Base-by-base conservation (phyloP, 2,329 filamentous ascomycete genomes). In the Tolypocladium guangdongense region DNA sequence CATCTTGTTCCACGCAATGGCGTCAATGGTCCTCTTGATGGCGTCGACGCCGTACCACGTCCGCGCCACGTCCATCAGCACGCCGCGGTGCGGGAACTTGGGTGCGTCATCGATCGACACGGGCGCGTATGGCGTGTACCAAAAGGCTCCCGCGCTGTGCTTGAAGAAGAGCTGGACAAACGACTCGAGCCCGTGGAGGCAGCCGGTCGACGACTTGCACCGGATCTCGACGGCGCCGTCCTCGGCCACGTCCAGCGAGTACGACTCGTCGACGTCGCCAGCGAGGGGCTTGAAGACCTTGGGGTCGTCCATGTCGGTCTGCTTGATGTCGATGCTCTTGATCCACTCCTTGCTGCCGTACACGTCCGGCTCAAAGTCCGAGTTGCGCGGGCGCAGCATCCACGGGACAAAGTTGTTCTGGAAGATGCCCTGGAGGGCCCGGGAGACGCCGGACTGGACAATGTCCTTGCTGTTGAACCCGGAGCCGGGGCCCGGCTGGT, bases 161-260 rank as follows among this genome's bases (percentile, higher is more conserved):
- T 81, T 67, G 71, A 83, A 92, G 71, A 93, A 93, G 18, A 95
- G 78, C 72, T 95, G 89, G 0, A 80, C 78, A 63, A 93, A 89
- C 2, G 87, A 85, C 59, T 87, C 84, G 24, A 95, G 75, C n/a
- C 79, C 89, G 58, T 82, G 81, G 20, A 89, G 74, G 36, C 91
- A 72, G 50, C 89, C 89, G 7, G 81, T 78, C 18, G 84, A 84
- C 1, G 86, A 83, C 37, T 75, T 75, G 18, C 86, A 87, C 27
- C 71, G 73, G 61, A 93, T 83, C 39, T 72, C 77, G 33, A 81
- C 85, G 24, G 74, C 71, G 51, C 87, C 87, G 35, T 76, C 67
- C 22, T 69, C 64, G 14, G 74, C 75, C 39, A 95, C 66, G 1
- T 74, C 77, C 32, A 95, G 71, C 30, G 74, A 80, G 71, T 95